Conservation (phyloP, 192 early-diverging fungal genomes). For the Entomortierella lignicola region DNA sequence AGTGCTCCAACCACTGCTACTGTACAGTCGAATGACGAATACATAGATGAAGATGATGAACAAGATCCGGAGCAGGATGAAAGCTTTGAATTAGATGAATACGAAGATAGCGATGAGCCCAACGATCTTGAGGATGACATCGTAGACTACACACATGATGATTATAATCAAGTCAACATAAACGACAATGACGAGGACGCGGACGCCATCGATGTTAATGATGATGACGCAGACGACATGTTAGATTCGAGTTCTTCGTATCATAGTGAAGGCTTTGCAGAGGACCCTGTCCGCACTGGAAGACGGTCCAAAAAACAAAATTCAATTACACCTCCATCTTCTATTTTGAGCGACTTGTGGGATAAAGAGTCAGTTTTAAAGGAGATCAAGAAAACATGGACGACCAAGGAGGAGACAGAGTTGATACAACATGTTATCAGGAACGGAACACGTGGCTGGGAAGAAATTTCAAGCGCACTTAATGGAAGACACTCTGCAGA, state of each 20-base stretch:
- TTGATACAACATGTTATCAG: constrained; percentile 46
- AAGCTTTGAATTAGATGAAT: neutral
- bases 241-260: neutral
- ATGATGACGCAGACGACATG: neutral
- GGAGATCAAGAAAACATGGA: constrained; percentile 20
- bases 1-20: neutral
- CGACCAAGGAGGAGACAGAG: constrained; percentile 16
- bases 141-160: no score
- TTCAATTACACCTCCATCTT: neutral
- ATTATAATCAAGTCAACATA: neutral
- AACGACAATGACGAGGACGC: neutral
- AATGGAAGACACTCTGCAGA: constrained; percentile 24
- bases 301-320: constrained; percentile 2
- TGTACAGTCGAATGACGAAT: neutral
- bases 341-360: constrained; percentile 1
- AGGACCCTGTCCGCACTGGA: constrained; percentile 1
- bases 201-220: neutral
- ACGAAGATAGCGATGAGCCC: no score
- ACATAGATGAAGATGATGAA: neutral
- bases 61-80: neutral
- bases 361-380: constrained; percentile 8
- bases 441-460: constrained; percentile 26
- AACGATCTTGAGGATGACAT: no score
- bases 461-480: constrained; percentile 19
- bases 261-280: constrained; percentile 1